Conservation (phyloP, 2,329 filamentous ascomycete species). For the Gnomoniopsis smithogilvyi region DNA sequence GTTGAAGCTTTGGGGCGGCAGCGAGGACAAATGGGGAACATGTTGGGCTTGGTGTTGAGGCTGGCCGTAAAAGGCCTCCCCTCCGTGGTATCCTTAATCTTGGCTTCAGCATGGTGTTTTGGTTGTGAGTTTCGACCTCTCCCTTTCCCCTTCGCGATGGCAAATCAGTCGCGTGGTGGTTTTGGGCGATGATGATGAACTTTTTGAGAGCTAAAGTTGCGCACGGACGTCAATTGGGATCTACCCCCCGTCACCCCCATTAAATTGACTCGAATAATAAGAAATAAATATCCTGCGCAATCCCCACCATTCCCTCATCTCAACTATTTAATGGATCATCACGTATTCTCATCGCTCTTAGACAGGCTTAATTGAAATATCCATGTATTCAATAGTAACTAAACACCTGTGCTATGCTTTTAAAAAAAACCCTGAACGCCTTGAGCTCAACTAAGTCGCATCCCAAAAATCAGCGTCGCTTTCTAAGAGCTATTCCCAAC, state of each 20-base stretch:
- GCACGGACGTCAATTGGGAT: not conserved
- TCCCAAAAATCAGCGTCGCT: not conserved
- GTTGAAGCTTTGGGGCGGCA: slow-evolving; percentile 27
- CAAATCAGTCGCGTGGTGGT: not conserved
- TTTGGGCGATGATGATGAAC: not conserved
- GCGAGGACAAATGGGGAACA: slow-evolving; percentile 2
- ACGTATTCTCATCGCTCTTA: not conserved
- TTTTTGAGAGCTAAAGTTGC: slow-evolving; percentile 1
- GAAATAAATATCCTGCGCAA: no score
- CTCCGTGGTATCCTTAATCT: slow-evolving; percentile 50
- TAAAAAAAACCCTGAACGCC: not conserved
- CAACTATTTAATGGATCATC: not conserved
- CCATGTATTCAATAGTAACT: not conserved
- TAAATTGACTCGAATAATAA: no score
- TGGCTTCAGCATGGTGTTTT: slow-evolving; percentile 48
- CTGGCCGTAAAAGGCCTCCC: slow-evolving; percentile 5
- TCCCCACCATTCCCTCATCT: no score
- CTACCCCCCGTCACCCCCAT: no score
- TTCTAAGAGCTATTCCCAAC: not conserved
- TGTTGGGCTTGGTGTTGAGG: not conserved
- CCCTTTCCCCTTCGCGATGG: not conserved
- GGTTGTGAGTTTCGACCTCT: slow-evolving; percentile 1
- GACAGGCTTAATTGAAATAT: no score
- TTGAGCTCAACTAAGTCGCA: not conserved
- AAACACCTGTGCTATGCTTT: not conserved